Evolutionary conservation across 1,139 yeast genomes (phyloP).

Genomic region (Pneumocystis wakefieldiae): DNA sequence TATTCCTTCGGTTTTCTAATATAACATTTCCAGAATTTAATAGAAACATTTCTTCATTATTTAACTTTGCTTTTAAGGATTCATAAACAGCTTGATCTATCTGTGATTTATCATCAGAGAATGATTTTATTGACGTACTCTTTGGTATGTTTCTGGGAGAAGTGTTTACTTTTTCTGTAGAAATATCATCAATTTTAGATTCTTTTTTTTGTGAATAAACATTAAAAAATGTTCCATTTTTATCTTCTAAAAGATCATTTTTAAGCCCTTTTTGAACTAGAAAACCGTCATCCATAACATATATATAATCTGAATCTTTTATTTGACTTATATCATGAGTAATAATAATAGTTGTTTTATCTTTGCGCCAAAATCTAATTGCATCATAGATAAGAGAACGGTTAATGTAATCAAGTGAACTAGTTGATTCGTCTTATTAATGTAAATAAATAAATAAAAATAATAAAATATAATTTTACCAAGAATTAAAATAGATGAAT

Average conservation of each 20-base stretch:
- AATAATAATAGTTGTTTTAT: slow-evolving; percentile 60
- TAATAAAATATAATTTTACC: background rate
- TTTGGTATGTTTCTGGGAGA: background rate
- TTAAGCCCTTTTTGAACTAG: slow-evolving; percentile 34
- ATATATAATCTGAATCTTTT: slow-evolving; percentile 37
- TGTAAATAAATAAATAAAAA: background rate
- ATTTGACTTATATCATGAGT: slow-evolving; percentile 64
- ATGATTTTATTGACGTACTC: background rate
- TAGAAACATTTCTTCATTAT: background rate
- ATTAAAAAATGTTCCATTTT: slow-evolving; percentile 5
- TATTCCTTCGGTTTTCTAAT: background rate
- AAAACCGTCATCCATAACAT: slow-evolving; percentile 43
- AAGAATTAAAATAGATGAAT: slow-evolving; percentile 57
- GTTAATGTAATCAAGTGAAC: slow-evolving; percentile 53
- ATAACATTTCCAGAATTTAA: background rate
- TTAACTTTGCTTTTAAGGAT: background rate
- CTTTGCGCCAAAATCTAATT: slow-evolving; percentile 45
- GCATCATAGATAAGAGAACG: slow-evolving; percentile 33
- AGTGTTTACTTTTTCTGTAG: background rate
- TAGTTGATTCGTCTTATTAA: slow-evolving; percentile 54
- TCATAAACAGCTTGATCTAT: background rate
- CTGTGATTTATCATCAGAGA: background rate
- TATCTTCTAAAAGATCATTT: slow-evolving; percentile 20
- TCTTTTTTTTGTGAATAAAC: background rate
- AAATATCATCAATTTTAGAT: background rate